Evolutionary conservation across 1,284 basidiomycete genomes (phyloP), one percentile per base, ranked within the genome.

Genomic region (Xerocomus amazonicus): DNA sequence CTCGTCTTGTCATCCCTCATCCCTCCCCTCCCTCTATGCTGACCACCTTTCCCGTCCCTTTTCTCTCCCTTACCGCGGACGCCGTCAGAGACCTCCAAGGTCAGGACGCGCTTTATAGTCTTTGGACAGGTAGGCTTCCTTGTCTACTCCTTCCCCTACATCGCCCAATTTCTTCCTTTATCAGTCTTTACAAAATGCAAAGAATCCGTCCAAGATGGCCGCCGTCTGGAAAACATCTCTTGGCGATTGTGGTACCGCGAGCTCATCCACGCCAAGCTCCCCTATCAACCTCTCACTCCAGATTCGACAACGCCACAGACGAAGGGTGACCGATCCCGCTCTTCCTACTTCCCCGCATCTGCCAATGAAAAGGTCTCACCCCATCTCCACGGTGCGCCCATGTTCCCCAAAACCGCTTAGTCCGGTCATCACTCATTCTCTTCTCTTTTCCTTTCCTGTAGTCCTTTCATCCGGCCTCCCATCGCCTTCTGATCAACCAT

Each of bases 141-240:
- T 12, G 42, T 4, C 56, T n/a, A n/a, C n/a, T 26, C 27, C 23
- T 16, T 19, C 1, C 12, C 5, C 28, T 4, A 27, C 49, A 29
- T 51, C 36, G 36, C 51, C 55, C 17, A 57, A 45, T n/a, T 37
- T 51, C 23, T 47, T 23, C 47, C 51, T 59, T 47, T 47, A 41
- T 52, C 56, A 92, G 90, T 92, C 10, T 92, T 92, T 62, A 84
- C 87, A 50, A 89, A 90, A 64, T 91, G 87, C 72, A 90, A 88
- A 66, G 79, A 81, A 57, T 83, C 82, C 4, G 70, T 93, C 9
- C 79, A 86, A 60, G 84, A 91, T 56, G 91, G 91, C 12, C 76
- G 74, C 23, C 73, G 91, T 29, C 76, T 92, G 27, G 90, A 93
- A 70, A 92, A 93, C 63, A 83, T 92, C 49, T 84, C 86, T 6